Percentiles rank a stretch among this genome's conserved stretches.
Conservation (phyloP, 805 yeast genomes). For the Ogataea sp. region DNA sequence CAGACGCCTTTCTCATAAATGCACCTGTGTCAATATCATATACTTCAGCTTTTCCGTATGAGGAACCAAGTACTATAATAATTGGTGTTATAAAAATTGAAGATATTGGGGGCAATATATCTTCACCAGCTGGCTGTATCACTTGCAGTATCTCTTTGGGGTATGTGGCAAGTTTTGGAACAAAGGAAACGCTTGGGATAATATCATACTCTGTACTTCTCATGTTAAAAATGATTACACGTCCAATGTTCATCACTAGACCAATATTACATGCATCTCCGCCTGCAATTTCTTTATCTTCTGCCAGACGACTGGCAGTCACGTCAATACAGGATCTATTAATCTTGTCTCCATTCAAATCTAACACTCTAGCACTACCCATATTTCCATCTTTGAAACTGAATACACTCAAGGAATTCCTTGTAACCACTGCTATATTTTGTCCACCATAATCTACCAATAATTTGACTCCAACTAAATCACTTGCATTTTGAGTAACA, state of each 20-base stretch:
- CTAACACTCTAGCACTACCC: constrained; percentile 3
- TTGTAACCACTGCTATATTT: constrained; percentile 14
- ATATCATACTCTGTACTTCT: constrained; percentile 20
- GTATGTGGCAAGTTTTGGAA: constrained; percentile 8
- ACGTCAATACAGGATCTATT: constrained; percentile 17
- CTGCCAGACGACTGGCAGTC: constrained; percentile 2
- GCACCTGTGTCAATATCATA: constrained; percentile 37
- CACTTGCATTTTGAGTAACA: neutral
- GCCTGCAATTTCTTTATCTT: constrained; percentile 15
- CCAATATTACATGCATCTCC: constrained; percentile 21
- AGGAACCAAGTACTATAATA: constrained; percentile 30
- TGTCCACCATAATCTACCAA: constrained; percentile 24
- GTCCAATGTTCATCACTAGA: constrained; percentile 30
- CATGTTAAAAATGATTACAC: constrained; percentile 34
- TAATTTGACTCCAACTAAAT: constrained; percentile 8
- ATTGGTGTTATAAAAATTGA: constrained; percentile 20
- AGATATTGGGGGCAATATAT: constrained; percentile 7
- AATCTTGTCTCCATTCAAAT: constrained; percentile 6
- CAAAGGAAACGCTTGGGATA: constrained; percentile 11
- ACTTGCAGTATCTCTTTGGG: neutral
- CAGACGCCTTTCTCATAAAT: constrained; percentile 23
- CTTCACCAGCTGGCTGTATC: neutral
- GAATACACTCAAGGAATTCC: constrained; percentile 11
- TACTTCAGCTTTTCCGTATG: constrained; percentile 33
- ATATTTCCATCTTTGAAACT: constrained; percentile 9